These are phyloP conservation scores for Dactylonectria estremocensis DNA, from an alignment of 2,329 filamentous ascomycete species.

Conservation along the genomic window DNA sequence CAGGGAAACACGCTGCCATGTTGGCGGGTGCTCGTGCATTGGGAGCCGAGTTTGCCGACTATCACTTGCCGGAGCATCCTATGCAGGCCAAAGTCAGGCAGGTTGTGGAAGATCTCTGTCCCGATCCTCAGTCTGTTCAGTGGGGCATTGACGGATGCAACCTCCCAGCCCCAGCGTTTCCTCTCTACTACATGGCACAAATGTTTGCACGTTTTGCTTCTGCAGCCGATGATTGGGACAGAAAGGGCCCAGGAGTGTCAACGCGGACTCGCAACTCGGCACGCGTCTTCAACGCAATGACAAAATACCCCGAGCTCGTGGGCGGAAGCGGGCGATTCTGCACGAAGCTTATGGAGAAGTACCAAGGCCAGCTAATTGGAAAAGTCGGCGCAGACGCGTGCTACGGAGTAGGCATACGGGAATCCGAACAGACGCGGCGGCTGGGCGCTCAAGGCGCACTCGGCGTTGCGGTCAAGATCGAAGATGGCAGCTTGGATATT, in stretches of 20 bases:
- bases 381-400: constrained; percentile 66
- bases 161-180: constrained; percentile 61
- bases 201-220: constrained; percentile 57
- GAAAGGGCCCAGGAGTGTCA: background rate
- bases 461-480: constrained; percentile 64
- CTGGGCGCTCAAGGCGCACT: constrained; percentile 56
- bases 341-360: constrained; percentile 60
- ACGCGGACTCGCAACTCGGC: constrained; percentile 46
- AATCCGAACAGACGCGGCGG: constrained; percentile 53
- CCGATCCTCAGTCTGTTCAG: constrained; percentile 46
- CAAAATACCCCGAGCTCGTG: constrained; percentile 58
- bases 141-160: constrained; percentile 66
- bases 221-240: constrained; percentile 45
- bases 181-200: constrained; percentile 53
- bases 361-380: constrained; percentile 57
- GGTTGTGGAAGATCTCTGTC: constrained; percentile 55
- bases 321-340: constrained; percentile 64
- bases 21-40: constrained; percentile 58
- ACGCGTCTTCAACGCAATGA: constrained; percentile 61
- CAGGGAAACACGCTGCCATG: constrained; percentile 65
- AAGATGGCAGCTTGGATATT: constrained; percentile 62
- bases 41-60: constrained; percentile 49
- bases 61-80: constrained; percentile 55
- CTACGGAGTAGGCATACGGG: constrained; percentile 61
- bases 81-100: constrained; percentile 57